Conservation (phyloP, 2,329 filamentous ascomycete species). For the Penicillium sp. region DNA sequence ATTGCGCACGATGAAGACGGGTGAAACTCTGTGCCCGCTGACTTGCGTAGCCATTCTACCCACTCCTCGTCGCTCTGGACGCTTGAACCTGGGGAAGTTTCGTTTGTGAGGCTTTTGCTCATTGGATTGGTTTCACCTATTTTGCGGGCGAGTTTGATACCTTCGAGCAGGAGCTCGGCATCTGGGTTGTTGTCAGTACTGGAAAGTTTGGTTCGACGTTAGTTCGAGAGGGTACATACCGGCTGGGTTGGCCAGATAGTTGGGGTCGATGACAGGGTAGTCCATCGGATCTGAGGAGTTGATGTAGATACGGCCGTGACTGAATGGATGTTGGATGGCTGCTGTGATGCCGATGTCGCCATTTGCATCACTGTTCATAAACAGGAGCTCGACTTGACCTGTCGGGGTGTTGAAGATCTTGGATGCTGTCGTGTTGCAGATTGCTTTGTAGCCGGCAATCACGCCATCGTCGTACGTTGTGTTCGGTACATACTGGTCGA, state of each 20-base stretch:
- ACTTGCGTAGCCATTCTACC: slow-evolving; percentile 20
- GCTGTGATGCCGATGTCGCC: slow-evolving; percentile 30
- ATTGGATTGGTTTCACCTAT: slow-evolving; percentile 24
- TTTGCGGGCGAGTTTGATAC: slow-evolving; percentile 27
- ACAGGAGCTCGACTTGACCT: slow-evolving; percentile 28
- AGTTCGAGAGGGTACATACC: slow-evolving; percentile 13
- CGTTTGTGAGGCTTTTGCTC: slow-evolving; percentile 18
- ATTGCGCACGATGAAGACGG: slow-evolving; percentile 29
- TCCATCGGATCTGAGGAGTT: slow-evolving; percentile 31
- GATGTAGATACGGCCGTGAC: slow-evolving; percentile 31
- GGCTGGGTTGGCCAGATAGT: slow-evolving; percentile 25
- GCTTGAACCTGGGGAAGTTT: slow-evolving; percentile 21
- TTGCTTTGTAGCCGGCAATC: slow-evolving; percentile 28
- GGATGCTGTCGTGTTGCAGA: slow-evolving; percentile 26
- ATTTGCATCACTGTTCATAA: slow-evolving; percentile 30
- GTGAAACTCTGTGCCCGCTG: slow-evolving; percentile 26
- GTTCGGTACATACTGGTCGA: slow-evolving; percentile 21
- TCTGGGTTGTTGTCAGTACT: slow-evolving; percentile 19
- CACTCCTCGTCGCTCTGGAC: slow-evolving; percentile 27
- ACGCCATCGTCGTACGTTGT: slow-evolving; percentile 26
- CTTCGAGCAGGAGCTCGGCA: slow-evolving; percentile 23
- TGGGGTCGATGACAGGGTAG: slow-evolving; percentile 31
- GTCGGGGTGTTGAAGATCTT: slow-evolving; percentile 24
- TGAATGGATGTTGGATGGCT: slow-evolving; percentile 31
- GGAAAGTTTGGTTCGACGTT: too few relatives aligned